Percentiles rank a stretch among this genome's conserved stretches.
phyloP scores from a whole-genome alignment of 2,329 filamentous ascomycete species.

The Iodosphaeria phyllophila region DNA sequence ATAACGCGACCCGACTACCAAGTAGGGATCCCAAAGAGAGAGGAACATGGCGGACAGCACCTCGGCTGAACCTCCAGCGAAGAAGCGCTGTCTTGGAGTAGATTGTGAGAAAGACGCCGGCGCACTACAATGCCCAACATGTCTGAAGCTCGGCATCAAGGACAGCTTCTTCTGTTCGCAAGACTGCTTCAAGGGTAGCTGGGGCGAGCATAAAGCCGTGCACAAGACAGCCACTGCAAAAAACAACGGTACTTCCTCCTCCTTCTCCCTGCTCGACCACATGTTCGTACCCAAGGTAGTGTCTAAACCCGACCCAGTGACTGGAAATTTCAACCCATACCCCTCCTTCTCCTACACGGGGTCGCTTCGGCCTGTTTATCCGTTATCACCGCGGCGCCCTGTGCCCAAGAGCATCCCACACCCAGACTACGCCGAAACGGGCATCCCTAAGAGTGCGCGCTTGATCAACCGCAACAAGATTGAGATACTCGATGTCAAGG shows the following conservation, averaged over 20 bases:
- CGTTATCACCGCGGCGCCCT: constrained; percentile 51
- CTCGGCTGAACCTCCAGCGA: constrained; percentile 31
- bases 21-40: too few species aligned
- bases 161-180: constrained; percentile 96
- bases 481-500: constrained; percentile 60
- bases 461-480: constrained; percentile 62
- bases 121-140: constrained; percentile 82
- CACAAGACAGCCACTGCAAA: constrained; percentile 49
- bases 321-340: constrained; percentile 81
- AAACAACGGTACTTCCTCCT: constrained; percentile 39
- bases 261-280: too few species aligned
- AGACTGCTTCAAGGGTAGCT: constrained; percentile 97
- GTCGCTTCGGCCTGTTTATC: constrained; percentile 68
- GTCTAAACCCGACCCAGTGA: constrained; percentile 83
- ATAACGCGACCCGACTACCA: not conserved
- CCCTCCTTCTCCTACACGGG: constrained; percentile 75
- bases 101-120: constrained; percentile 81
- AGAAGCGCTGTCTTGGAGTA: constrained; percentile 58
- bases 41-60: constrained; percentile 25
- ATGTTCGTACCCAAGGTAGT: constrained; percentile 62
- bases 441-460: constrained; percentile 46
- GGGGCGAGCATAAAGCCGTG: constrained; percentile 66
- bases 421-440: constrained; percentile 78
- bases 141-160: constrained; percentile 69
- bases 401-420: constrained; percentile 65